Evolutionary conservation across 225 moss, liverwort and hornwort genomes (phyloP).

Genomic region (Rhytidiadelphus loreus): DNA sequence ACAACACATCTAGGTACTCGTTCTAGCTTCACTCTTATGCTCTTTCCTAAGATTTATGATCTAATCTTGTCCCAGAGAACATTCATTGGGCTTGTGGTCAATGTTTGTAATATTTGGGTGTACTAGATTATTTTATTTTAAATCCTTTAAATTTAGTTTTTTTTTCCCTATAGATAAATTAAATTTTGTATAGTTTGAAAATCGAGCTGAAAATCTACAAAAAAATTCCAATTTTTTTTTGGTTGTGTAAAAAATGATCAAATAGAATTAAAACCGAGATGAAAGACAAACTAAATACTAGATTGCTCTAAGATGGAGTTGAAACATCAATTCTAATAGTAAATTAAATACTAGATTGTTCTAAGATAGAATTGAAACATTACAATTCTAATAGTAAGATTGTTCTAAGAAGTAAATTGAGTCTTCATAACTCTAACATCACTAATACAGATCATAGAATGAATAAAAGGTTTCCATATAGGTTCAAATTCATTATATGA

Average conservation of each 20-base stretch:
- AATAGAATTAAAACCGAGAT: neutral
- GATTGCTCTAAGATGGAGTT: neutral
- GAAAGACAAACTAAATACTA: neutral
- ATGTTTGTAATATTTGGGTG: too few relatives aligned
- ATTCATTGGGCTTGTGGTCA: neutral
- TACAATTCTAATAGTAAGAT: neutral
- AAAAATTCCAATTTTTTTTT: neutral
- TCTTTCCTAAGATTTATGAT: too few relatives aligned
- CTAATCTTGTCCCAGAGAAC: accelerated
- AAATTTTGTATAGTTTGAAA: neutral
- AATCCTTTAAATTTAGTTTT: neutral
- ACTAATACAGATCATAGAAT: too few relatives aligned
- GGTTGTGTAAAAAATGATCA: neutral
- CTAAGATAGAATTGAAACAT: neutral
- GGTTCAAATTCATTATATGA: neutral
- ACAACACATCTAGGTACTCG: too few relatives aligned
- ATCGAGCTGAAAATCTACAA: too few relatives aligned
- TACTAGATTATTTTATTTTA: too few relatives aligned
- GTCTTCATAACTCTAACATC: accelerated
- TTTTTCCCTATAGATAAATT: too few relatives aligned
- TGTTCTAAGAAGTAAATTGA: neutral
- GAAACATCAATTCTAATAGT: too few relatives aligned
- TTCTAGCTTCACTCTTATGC: too few relatives aligned
- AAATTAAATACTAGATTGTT: accelerated
- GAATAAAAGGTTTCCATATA: accelerated